Base-by-base conservation (phyloP, 1,139 yeast species). In the Yamadazyma epiphylla region DNA sequence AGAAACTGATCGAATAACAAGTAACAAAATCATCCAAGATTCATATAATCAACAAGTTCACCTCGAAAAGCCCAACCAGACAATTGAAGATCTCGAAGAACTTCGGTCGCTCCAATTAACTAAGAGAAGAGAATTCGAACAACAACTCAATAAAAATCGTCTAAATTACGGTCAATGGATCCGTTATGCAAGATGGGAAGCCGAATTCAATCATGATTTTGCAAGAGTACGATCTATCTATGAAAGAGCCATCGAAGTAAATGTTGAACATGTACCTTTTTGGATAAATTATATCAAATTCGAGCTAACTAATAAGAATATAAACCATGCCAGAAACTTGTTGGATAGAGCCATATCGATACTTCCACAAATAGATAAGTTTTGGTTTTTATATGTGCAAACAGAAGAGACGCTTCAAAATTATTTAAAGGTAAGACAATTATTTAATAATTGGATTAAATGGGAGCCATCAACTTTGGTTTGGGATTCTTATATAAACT, bases 101-200 rank as follows among this genome's bases (percentile, higher is more conserved):
- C 68, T 88, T 20, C 67, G 74, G 27, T 88, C 86, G 38, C 73
- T 62, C 39, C 96, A 87, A 53, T 69, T 83, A 22, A 64, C 87
- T 19, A 87, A 82, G 47, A 60, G 98, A 36, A 71, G 74, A 28
- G 96, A 87, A 45, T 89, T 69, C 50, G 98, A 91, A 55, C 83
- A 81, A 46, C 95, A 89, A 14, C 58, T 91, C 30, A 77, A 94
- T 43, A 71, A 91, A 45, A 89, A 91, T 50, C 63, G 95, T 37
- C 70, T 82, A 23, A 88, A 88, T 47, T 70, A 74, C 46, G 83
- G 88, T 3, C 95, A 89, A 51, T 91, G 97, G 97, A 69, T 87
- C 53, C 66, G 96, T 31, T 91, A 91, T 53, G 97, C 96, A 1
- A 76, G 73, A 38, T 87, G 91, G 77, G 98, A 91, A 53, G 55